These are phyloP conservation scores for Alternaria brassicae DNA, from an alignment of 2,329 filamentous ascomycete species.

Conservation along the genomic window DNA sequence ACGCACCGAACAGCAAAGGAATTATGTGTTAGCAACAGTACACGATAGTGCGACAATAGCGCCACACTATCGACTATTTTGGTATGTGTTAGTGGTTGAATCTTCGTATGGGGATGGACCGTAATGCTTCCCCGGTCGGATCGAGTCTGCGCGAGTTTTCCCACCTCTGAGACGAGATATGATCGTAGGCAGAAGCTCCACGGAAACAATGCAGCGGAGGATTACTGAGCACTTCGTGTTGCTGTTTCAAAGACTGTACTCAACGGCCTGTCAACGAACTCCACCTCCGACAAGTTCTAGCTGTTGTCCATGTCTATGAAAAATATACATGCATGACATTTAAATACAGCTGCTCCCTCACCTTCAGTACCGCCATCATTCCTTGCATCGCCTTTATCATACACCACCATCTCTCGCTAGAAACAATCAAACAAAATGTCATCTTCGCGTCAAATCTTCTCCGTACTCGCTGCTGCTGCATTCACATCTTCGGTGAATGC, in stretches of 20 bases:
- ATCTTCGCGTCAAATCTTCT: conserved; percentile 21
- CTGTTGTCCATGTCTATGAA: neutral
- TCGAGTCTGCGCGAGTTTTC: neutral
- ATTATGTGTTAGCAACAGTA: no score
- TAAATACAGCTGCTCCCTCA: neutral
- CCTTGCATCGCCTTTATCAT: neutral
- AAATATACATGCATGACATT: neutral
- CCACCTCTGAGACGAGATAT: neutral
- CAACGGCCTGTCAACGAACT: neutral
- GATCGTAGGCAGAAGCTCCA: neutral
- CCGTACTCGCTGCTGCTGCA: conserved; percentile 16
- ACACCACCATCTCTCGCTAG: neutral
- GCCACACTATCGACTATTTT: no score
- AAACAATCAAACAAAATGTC: conserved; percentile 13
- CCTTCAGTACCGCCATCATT: neutral
- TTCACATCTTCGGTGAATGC: conserved; percentile 21
- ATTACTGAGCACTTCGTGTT: neutral
- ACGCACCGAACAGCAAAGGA: no score
- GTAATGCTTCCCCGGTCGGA: no score
- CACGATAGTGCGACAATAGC: no score
- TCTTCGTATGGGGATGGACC: no score
- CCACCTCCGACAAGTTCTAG: neutral
- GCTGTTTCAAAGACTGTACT: neutral
- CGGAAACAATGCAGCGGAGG: neutral
- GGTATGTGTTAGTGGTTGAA: no score